Percentiles rank a stretch among this genome's conserved stretches.
Conservation (phyloP, 108 stramenopile genomes). For the Phaeodactylum tricornutum region DNA sequence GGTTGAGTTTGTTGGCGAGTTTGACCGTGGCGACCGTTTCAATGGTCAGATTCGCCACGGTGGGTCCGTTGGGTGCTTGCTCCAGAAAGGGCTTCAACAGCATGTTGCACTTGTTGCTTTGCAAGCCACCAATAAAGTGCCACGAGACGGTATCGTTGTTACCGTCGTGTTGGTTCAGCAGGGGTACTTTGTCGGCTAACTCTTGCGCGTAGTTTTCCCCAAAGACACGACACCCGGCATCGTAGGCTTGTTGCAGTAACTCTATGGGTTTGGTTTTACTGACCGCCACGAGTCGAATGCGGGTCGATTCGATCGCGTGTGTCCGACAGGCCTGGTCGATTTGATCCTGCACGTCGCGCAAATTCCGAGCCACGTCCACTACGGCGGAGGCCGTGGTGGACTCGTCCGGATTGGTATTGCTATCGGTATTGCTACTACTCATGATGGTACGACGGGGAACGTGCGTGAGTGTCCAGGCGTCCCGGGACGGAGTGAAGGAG, state of each 20-base stretch:
- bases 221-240: constrained; percentile 86
- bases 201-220: constrained; percentile 99
- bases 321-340: too few relatives aligned
- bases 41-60: constrained; percentile 27
- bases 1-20: constrained; percentile 86
- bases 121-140: constrained; percentile 97
- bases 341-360: too few relatives aligned
- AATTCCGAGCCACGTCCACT: too few relatives aligned
- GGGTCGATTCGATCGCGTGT: too few relatives aligned
- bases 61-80: constrained; percentile 1
- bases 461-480: too few relatives aligned
- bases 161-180: neutral
- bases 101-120: constrained; percentile 90
- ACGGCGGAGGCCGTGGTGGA: too few relatives aligned
- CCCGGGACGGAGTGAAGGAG: too few relatives aligned
- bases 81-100: constrained; percentile 62
- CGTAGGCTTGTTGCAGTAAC: constrained; percentile 76
- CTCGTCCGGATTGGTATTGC: too few relatives aligned
- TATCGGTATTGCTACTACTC: too few relatives aligned
- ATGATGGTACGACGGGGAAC: too few relatives aligned
- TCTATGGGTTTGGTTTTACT: constrained; percentile 92
- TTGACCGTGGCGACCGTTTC: constrained; percentile 89
- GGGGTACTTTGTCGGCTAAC: constrained; percentile 83
- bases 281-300: constrained; percentile 81
- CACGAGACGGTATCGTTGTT: constrained; percentile 55